A percentile compares a stretch with the other conserved stretches of the same genome.
Conservation (phyloP, 1,284 basidiomycete genomes). For the Gomphus bonarii region DNA sequence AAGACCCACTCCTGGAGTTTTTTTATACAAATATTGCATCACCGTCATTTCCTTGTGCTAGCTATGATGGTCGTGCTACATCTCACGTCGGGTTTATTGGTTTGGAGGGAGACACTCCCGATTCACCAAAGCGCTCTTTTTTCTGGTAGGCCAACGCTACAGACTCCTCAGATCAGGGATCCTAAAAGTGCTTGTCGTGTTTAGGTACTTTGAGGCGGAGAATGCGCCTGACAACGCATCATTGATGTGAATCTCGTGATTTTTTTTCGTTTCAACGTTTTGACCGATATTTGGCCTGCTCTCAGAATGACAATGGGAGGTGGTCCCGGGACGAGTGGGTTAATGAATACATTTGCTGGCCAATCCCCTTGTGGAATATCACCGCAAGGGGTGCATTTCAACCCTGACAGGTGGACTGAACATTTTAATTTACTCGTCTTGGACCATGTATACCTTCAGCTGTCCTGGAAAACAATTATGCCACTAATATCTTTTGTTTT, state of each 20-base stretch:
- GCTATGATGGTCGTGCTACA: too few species aligned
- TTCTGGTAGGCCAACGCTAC: slow-evolving; percentile 21
- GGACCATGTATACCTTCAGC: slow-evolving; percentile 22
- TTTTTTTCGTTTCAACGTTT: background rate
- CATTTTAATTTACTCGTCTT: slow-evolving; percentile 23
- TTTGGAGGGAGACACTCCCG: slow-evolving; percentile 19
- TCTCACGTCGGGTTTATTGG: slow-evolving; percentile 24
- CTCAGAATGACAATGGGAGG: slow-evolving; percentile 24
- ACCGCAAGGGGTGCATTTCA: slow-evolving; percentile 17
- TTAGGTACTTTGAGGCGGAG: slow-evolving; percentile 26
- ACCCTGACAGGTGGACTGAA: slow-evolving; percentile 23
- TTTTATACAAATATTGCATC: too few species aligned
- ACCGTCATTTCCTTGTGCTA: too few species aligned
- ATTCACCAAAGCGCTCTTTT: slow-evolving; percentile 22
- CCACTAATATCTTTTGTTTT: too few species aligned
- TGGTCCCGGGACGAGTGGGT: slow-evolving; percentile 22
- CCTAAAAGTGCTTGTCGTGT: too few species aligned
- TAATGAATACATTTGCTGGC: slow-evolving; percentile 21
- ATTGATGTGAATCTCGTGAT: slow-evolving; percentile 18
- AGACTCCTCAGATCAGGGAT: background rate
- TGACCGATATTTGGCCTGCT: background rate
- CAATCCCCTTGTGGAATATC: slow-evolving; percentile 21
- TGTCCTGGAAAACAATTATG: background rate
- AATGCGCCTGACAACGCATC: slow-evolving; percentile 20
- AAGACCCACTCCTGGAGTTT: too few species aligned